Evolutionary conservation across 2,329 filamentous ascomycete genomes (phyloP), one percentile per base, ranked within the genome.

Genomic region (Ambrosiella xylebori): DNA sequence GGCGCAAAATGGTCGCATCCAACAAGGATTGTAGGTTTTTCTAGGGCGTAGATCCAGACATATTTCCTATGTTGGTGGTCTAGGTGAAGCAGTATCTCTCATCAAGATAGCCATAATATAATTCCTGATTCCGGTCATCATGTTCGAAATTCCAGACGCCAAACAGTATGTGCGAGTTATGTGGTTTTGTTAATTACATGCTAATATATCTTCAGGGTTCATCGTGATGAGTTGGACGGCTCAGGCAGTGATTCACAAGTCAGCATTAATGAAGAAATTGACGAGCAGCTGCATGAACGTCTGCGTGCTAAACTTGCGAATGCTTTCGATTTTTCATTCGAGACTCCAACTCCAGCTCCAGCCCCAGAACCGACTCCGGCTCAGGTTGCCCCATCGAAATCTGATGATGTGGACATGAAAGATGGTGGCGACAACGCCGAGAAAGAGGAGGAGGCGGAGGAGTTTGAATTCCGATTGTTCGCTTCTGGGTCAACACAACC

Each of bases 381-480:
- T 27, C 27, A 68, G 2, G 65, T 61, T 57, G 59, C 54, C 39
- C 8, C 47, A 51, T 41, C 51, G 38, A 13, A 17, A 41, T 8
- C 8, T 3, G 38, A 11, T n/a, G 52, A 41, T 40, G 61, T 47
- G 56, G 35, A 60, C 57, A 55, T 49, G 37, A 57, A 54, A 38
- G 61, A 63, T 37, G 60, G 61, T 13, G 62, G 62, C 40, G 60
- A 61, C 11, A 59, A 17, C 1, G 62, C 64, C 12, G 61, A 47
- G 4, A 62, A 64, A 12, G 64, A 68, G 12, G 67, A 65, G 7
- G 63, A 58, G 15, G 61, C 68, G 15, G 70, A 74, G 53, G 73
- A 74, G 56, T 82, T 80, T 62, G 72, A 75, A 57, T 83, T 83
- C 64, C 72, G 77, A 7, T 72, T 84, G 36, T 84, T 84, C 65